A percentile compares a stretch with the other conserved stretches of the same genome.
Conservation (phyloP, 768 basidiomycete species). For the Strobilomyces echinocephalus region DNA sequence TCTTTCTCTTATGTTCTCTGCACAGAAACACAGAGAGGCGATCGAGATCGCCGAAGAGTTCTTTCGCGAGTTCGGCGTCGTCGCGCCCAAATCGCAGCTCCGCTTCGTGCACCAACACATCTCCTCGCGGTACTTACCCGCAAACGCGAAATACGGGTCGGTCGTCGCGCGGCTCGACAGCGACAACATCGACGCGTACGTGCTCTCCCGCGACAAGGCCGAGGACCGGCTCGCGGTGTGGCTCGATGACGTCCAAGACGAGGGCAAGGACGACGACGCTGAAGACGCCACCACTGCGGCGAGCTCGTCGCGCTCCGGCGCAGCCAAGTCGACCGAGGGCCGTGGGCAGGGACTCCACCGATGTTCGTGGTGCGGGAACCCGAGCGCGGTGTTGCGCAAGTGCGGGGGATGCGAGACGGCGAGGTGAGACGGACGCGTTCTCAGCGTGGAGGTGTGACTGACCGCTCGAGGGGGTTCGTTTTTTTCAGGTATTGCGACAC, state of each 20-base stretch:
- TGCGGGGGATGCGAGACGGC: conserved; percentile 40
- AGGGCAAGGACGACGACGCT: conserved; percentile 13
- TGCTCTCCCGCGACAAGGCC: conserved; percentile 35
- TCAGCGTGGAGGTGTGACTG: background rate
- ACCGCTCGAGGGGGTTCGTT: too few species aligned
- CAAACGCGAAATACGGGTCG: conserved; percentile 43
- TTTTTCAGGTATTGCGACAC: conserved; percentile 1
- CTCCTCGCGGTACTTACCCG: conserved; percentile 40
- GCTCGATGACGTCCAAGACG: conserved; percentile 44
- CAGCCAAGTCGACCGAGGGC: conserved; percentile 8
- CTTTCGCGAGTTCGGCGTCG: conserved; percentile 38
- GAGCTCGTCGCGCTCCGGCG: background rate
- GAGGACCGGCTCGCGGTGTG: conserved; percentile 55
- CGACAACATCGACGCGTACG: conserved; percentile 19
- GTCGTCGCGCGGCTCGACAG: conserved; percentile 37
- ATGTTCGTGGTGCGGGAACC: conserved; percentile 61
- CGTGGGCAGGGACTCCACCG: conserved; percentile 43
- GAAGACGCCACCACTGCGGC: too few species aligned
- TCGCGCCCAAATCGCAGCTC: conserved; percentile 46
- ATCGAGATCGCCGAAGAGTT: conserved; percentile 52
- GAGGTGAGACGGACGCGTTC: conserved; percentile 25
- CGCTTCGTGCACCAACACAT: conserved; percentile 50
- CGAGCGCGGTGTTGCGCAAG: conserved; percentile 50
- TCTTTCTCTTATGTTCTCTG: too few species aligned
- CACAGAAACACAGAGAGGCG: conserved; percentile 34